phyloP scores from a whole-genome alignment of 2,329 filamentous ascomycete species.

The Paecilomyces dactylethromorphus region DNA sequence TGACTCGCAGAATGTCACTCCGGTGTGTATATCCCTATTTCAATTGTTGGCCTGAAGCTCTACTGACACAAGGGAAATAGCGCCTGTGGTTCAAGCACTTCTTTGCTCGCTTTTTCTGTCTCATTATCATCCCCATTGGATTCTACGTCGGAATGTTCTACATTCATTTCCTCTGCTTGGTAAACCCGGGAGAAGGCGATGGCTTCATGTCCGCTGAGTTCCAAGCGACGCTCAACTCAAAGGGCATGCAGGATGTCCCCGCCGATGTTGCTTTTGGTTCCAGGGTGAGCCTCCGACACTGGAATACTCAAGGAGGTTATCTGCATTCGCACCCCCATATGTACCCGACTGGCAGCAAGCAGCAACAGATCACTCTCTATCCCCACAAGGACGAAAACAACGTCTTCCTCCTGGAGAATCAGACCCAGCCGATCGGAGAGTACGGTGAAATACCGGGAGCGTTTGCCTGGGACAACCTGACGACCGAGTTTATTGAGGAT shows the following conservation, averaged over 20 bases:
- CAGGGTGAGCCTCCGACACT: slow-evolving; percentile 77
- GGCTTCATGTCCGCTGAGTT: slow-evolving; percentile 99
- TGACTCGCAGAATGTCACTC: slow-evolving; percentile 76
- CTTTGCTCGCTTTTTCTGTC: slow-evolving; percentile 80
- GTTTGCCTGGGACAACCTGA: slow-evolving; percentile 72
- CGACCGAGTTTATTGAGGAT: slow-evolving; percentile 65
- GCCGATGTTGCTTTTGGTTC: slow-evolving; percentile 89
- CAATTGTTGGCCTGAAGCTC: not conserved
- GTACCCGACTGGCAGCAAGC: slow-evolving; percentile 96
- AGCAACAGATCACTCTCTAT: slow-evolving; percentile 97
- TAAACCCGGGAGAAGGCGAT: slow-evolving; percentile 93
- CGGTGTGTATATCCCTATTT: slow-evolving; percentile 44
- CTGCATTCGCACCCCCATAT: slow-evolving; percentile 94
- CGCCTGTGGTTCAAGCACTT: slow-evolving; percentile 91
- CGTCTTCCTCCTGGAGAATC: slow-evolving; percentile 87
- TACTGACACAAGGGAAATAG: slow-evolving; percentile 29
- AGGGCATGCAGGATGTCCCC: slow-evolving; percentile 90
- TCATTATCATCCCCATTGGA: slow-evolving; percentile 78
- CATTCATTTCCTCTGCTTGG: slow-evolving; percentile 88
- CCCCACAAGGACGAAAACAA: slow-evolving; percentile 99
- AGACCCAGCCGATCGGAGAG: slow-evolving; percentile 77
- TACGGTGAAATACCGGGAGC: slow-evolving; percentile 77
- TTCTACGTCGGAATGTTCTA: slow-evolving; percentile 98
- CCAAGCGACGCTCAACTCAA: slow-evolving; percentile 93
- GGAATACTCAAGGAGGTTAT: slow-evolving; percentile 96